Percentiles rank a stretch among this genome's conserved stretches.
Conservation (phyloP, 352 stramenopile species). For the Thalassiosira livingstoniorum region DNA sequence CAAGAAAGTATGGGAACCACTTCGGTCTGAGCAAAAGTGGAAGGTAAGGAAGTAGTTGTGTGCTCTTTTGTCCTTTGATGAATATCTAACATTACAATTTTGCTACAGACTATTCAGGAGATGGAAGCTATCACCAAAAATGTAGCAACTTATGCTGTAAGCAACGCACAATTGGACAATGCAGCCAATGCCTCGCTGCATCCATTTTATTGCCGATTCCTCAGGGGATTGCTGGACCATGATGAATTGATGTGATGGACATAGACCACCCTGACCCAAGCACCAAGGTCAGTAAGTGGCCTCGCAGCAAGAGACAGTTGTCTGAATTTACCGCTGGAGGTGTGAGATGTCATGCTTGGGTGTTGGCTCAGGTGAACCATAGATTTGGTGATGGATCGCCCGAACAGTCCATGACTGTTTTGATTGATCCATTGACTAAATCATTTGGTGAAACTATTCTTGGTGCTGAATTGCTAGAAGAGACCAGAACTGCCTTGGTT, state of each 20-base stretch:
- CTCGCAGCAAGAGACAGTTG: neutral
- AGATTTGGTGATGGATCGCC: neutral
- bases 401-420: neutral
- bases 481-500: too few species aligned
- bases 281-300: neutral
- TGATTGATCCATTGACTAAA: slow-evolving; percentile 26
- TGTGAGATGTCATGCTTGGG: neutral
- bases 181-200: slow-evolving; percentile 16
- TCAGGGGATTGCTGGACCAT: neutral
- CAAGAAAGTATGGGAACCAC: too few species aligned
- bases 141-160: slow-evolving; percentile 12
- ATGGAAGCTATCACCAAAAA: slow-evolving; percentile 15
- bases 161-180: slow-evolving; percentile 9
- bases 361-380: slow-evolving; percentile 4
- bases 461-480: too few species aligned
- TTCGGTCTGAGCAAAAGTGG: too few species aligned
- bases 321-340: slow-evolving; percentile 8
- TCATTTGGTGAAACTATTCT: too few species aligned
- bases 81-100: neutral
- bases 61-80: too few species aligned
- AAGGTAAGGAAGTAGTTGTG: too few species aligned
- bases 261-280: neutral
- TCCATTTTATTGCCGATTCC: slow-evolving; percentile 2
- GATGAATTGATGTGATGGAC: slow-evolving; percentile 7
- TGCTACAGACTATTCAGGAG: slow-evolving; percentile 11